Conservation (phyloP, 176 grass and related monocot species). For the Oryza nivara region DNA sequence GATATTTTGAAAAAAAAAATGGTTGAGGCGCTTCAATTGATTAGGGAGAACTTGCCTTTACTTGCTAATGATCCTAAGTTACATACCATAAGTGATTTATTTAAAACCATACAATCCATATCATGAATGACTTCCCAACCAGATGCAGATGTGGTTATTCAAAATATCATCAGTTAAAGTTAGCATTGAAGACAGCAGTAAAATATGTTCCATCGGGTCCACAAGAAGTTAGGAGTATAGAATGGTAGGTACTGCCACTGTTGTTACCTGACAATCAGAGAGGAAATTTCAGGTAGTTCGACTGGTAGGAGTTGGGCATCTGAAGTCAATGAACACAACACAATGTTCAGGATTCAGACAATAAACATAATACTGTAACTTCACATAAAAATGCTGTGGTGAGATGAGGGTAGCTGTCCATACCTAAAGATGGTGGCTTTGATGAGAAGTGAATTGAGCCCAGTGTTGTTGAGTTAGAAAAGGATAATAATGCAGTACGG, state of each 20-base stretch:
- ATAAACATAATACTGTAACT: not conserved
- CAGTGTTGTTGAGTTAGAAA: constrained; percentile 81
- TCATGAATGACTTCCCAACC: not conserved
- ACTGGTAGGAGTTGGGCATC: constrained; percentile 87
- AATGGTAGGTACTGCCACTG: not conserved
- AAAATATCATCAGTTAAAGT: constrained; percentile 28
- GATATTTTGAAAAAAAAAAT: not conserved
- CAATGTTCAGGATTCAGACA: constrained; percentile 35
- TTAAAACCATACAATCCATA: no score
- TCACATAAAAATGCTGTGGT: constrained; percentile 20
- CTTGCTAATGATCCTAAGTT: not conserved
- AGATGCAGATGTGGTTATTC: not conserved
- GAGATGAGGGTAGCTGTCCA: not conserved
- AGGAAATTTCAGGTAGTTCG: constrained; percentile 88
- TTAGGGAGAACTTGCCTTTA: not conserved
- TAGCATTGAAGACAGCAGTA: constrained; percentile 5
- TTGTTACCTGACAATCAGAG: constrained; percentile 79
- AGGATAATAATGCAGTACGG: constrained; percentile 71
- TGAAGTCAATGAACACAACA: constrained; percentile 44
- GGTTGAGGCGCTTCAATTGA: not conserved
- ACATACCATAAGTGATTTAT: constrained; percentile 12
- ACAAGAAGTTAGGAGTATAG: constrained; percentile 23
- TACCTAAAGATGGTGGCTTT: constrained; percentile 89
- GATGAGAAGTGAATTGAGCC: constrained; percentile 92
- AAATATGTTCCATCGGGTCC: constrained; percentile 20